Base-by-base conservation (phyloP, 169 alveolate species). In the Plasmodium falciparum region DNA sequence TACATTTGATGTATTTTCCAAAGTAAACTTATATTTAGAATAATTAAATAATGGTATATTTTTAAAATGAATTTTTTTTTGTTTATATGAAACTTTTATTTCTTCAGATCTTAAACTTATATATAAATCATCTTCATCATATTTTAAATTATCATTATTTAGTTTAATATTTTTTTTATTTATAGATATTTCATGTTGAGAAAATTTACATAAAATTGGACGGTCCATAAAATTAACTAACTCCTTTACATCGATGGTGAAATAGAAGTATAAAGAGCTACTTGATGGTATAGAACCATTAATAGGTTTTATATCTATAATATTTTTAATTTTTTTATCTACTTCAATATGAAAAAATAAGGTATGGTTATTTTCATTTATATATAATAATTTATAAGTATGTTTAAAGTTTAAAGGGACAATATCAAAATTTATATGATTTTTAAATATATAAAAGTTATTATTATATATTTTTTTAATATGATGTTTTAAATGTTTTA, bases 41-140 rank as follows among this genome's bases (percentile, higher is more conserved):
- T 83, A 83, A 56, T 83, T 83, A 33, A 83, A 69, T 61, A 69
- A 83, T 12, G 91, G 80, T 12, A 83, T 73, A 83, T 83, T 83
- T 83, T 67, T 67, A 49, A 83, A 83, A 69, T 29, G 3, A 54
- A 83, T 33, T 83, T 83, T 83, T 83, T 83, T 83, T 58, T 83
- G 69, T 59, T 59, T 69, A 83, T 49, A 83, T 24, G 74, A 67
- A 54, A 83, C 69, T 83, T 83, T 83, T 67, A 83, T 47, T 83
- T 83, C 91, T 69, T 56, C 83, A 17, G 91, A 83, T 26, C 29
- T 22, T 69, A 83, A 56, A 83, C 91, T 83, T 83, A 83, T 17
- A 47, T 62, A 83, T 69, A 83, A 69, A 24, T 74, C 69, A 33
- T 83, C 91, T 39, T 39, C 47, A 43, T 83, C 58, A 69, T 20